Evolutionary conservation across 208 protist species (phyloP), one percentile per base, ranked within the genome.

Genomic region (Crithidia brevicula): DNA sequence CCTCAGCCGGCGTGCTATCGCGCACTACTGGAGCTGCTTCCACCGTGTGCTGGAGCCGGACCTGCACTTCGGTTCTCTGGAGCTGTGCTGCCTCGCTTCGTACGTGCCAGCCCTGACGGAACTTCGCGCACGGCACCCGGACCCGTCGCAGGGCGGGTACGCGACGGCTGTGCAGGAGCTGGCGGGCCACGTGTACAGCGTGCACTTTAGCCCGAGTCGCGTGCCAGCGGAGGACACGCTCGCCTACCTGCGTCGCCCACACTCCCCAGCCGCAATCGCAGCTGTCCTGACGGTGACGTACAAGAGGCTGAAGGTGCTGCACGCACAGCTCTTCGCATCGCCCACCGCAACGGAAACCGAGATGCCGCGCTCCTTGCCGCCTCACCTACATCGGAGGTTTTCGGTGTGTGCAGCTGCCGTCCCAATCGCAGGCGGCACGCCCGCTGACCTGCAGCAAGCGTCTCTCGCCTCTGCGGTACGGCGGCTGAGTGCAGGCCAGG

Each of bases 11-110:
- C 28, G 40, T 1, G 74, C 65, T 5, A 88, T 94, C 59, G 73
- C 77, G 0, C 74, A 78, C 43, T 94, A 94, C 67, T 94, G 88
- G 88, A 79, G 74, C 31, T 67, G 78, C 49, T 91, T 80, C 43
- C 80, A 84, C 58, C 67, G 56, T 22, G 25, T 86, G 16, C 42
- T 94, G 13, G 56, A 66, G 59, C 88, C 88, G 3, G 83, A 88
- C 52, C 57, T 94, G 52, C 73, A 78, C 61, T 77, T 94, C 34
- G 78, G 70, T 18, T 73, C 77, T 1, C 54, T 76, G 22, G 88
- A 91, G 66, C 74, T 94, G 43, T 94, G 88, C 71, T 85, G 80
- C 64, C 68, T 94, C 18, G 82, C 88, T 3, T 61, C 77, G 23
- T 89, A 91, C 61, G 72, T 77, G 0, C 84, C 84, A 1, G 68